Evolutionary conservation across 805 yeast species (phyloP).

Genomic region (Candida lessepsii): DNA sequence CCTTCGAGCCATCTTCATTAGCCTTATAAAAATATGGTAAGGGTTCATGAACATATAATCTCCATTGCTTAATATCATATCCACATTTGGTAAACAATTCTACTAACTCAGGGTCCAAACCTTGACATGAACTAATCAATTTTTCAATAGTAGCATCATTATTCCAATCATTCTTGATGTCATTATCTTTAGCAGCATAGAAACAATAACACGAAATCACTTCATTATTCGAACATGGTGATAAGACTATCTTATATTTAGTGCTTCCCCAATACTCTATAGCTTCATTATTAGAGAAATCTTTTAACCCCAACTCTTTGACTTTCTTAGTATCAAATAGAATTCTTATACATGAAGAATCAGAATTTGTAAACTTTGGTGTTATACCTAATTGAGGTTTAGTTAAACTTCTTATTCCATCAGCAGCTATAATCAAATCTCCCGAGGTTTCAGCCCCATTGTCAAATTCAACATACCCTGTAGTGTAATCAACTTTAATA

Average conservation of each 20-base stretch:
- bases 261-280: conserved; percentile 18
- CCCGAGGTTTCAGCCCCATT: conserved; percentile 21
- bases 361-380: conserved; percentile 14
- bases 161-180: conserved; percentile 18
- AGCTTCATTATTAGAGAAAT: conserved; percentile 18
- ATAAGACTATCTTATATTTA: conserved; percentile 18
- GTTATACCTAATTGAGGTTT: conserved; percentile 15
- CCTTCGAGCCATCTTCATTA: conserved; percentile 15
- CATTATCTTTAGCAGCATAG: conserved; percentile 16
- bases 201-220: conserved; percentile 18
- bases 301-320: conserved; percentile 16
- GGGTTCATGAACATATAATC: conserved; percentile 19
- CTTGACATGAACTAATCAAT: conserved; percentile 12
- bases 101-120: conserved; percentile 16
- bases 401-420: conserved; percentile 25
- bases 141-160: conserved; percentile 17
- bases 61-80: conserved; percentile 17
- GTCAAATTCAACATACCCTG: conserved; percentile 23
- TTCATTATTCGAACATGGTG: conserved; percentile 19
- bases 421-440: conserved; percentile 31
- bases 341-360: conserved; percentile 17
- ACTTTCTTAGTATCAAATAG: conserved; percentile 17
- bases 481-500: conserved; percentile 19
- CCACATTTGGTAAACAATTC: conserved; percentile 17
- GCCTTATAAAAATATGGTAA: conserved; percentile 18